Evolutionary conservation across 2,329 filamentous ascomycete genomes (phyloP).

Genomic region (Leptodontidium sp.): DNA sequence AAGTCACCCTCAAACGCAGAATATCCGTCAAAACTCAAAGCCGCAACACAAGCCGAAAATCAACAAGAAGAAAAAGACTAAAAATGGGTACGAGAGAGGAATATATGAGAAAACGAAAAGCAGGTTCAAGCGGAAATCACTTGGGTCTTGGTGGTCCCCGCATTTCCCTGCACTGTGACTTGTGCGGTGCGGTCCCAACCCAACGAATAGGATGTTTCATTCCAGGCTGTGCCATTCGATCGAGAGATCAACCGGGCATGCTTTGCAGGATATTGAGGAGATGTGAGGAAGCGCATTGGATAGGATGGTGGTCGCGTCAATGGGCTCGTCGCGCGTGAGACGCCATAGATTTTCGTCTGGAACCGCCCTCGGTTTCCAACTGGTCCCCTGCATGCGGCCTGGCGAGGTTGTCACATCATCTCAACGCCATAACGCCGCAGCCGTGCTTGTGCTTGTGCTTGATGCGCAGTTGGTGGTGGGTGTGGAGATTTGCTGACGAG

Average conservation of each 20-base stretch:
- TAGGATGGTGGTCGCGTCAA: conserved; percentile 17
- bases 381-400: conserved; percentile 17
- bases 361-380: conserved; percentile 3
- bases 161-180: conserved; percentile 16
- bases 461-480: conserved; percentile 5
- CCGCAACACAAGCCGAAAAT: neutral
- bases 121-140: conserved; percentile 4
- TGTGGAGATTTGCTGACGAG: conserved; percentile 17
- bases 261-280: neutral
- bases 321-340: conserved; percentile 17
- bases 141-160: neutral
- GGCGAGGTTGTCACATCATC: conserved; percentile 4
- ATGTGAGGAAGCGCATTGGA: conserved; percentile 13
- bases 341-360: conserved; percentile 17
- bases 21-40: neutral
- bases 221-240: conserved; percentile 15
- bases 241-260: neutral
- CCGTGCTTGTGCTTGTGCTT: neutral
- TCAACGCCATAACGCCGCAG: conserved; percentile 8
- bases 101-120: conserved; percentile 9
- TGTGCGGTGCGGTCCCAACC: conserved; percentile 2
- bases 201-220: conserved; percentile 16
- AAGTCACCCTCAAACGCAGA: neutral
- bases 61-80: neutral
- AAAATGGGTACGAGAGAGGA: neutral